Evolutionary conservation across 352 stramenopile species (phyloP).

Genomic region (Globisporangium sylvaticum): DNA sequence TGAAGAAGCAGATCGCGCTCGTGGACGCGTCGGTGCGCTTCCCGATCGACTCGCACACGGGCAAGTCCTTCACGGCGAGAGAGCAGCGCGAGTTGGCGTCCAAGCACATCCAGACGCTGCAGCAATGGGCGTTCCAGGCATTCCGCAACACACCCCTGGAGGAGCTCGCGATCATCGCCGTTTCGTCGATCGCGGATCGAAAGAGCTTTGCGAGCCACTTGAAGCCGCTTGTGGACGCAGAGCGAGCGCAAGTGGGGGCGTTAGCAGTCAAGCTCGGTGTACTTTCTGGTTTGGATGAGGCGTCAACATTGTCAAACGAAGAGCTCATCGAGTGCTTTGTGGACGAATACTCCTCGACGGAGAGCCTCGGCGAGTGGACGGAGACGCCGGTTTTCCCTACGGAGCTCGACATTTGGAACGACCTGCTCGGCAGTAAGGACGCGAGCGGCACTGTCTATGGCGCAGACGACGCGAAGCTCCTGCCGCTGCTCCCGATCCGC

Average conservation of each 20-base stretch:
- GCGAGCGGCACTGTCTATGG: constrained; percentile 24
- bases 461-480: constrained; percentile 35
- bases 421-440: constrained; percentile 30
- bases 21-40: constrained; percentile 71
- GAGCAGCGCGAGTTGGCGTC: constrained; percentile 51
- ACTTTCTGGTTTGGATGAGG: constrained; percentile 33
- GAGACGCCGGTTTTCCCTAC: constrained; percentile 63
- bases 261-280: constrained; percentile 50
- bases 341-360: constrained; percentile 44
- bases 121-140: constrained; percentile 52
- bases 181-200: constrained; percentile 42
- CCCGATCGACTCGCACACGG: constrained; percentile 84
- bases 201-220: constrained; percentile 44
- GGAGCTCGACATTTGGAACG: constrained; percentile 88
- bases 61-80: constrained; percentile 41
- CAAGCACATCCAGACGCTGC: constrained; percentile 62
- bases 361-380: constrained; percentile 15
- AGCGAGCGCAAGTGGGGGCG: constrained; percentile 27
- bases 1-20: constrained; percentile 63
- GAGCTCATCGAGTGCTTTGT: constrained; percentile 54
- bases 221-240: constrained; percentile 22
- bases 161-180: constrained; percentile 52
- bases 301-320: constrained; percentile 23
- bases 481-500: constrained; percentile 78
- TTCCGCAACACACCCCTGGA: constrained; percentile 49